Evolutionary conservation across 2,329 filamentous ascomycete genomes (phyloP), one percentile per base, ranked within the genome.

Genomic region (Calonectria hawksworthii): DNA sequence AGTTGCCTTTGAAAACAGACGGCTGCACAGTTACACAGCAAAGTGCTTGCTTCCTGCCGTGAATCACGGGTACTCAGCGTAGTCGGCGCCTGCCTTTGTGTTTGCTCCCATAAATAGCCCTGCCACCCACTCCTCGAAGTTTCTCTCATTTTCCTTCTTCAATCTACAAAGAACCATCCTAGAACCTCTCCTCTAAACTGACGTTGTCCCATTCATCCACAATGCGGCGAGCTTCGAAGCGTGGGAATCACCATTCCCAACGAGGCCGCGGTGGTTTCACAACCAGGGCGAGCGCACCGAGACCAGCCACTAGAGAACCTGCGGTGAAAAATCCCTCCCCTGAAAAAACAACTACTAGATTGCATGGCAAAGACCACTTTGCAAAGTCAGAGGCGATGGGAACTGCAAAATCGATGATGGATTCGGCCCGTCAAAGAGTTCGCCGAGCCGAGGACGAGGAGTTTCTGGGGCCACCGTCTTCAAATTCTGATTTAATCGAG

Each of bases 391-490:
- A 71, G n/a, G 32, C 14, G 8, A 80, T 82, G 78, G 52, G 67
- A 32, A 79, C 78, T 3, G 77, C 78, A 3, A 82, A 82, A 23
- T 76, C 75, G 1, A 82, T 82, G 52, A 23, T 75, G 8, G 74
- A 82, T 44, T 56, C 64, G 3, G 68, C 65, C 32, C 78, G 79
- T 21, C 77, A 77, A 21, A 78, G 64, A 38, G 59, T 64, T 2
- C 74, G 74, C 16, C 69, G 72, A 41, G 73, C 68, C 18, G 74
- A 78, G n/a, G 72, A 79, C 8, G 72, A 76, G 16, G 76, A 78
- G 21, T 82, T 80, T 61, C 74, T 81, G 36, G 80, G 78, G 2
- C 61, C 28, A 26, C 82, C 82, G 16, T 81, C 82, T 9, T n/a
- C 71, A 2, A 74, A 75, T 32, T 73, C 59, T 63, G 56, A 74